phyloP scores from a whole-genome alignment of 116 monocot genomes.

The Phalaenopsis hybrid region DNA sequence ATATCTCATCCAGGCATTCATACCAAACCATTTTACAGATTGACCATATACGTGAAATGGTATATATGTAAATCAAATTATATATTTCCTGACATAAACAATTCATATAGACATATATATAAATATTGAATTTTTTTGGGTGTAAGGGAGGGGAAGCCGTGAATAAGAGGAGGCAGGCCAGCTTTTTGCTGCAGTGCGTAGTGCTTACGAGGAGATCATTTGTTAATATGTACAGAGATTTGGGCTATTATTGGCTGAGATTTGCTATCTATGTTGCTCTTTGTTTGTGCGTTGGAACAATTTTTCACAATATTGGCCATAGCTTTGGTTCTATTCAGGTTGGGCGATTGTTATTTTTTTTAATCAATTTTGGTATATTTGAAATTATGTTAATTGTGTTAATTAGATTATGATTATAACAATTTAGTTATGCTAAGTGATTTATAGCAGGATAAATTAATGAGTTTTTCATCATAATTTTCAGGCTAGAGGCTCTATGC shows the following conservation, averaged over 20 bases:
- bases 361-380: too few species aligned
- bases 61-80: constrained; percentile 4
- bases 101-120: background rate
- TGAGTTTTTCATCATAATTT: background rate
- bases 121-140: background rate
- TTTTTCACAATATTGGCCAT: constrained; percentile 37
- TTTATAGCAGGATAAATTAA: background rate
- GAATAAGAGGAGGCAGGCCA: constrained; percentile 35
- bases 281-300: constrained; percentile 33
- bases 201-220: constrained; percentile 59
- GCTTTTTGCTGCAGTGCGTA: constrained; percentile 37
- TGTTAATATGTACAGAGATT: constrained; percentile 71
- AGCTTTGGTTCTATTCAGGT: constrained; percentile 59
- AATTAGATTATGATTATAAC: background rate
- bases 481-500: constrained; percentile 19
- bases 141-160: constrained; percentile 37
- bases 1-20: constrained; percentile 18
- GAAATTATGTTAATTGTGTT: too few species aligned
- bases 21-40: constrained; percentile 20
- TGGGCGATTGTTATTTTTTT: too few species aligned
- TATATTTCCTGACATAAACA: background rate
- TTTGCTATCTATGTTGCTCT: constrained; percentile 31
- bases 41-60: constrained; percentile 28
- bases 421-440: background rate
- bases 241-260: constrained; percentile 66